Base-by-base conservation (phyloP, 345 rosid genomes). In the Eucalyptus pauciflora region DNA sequence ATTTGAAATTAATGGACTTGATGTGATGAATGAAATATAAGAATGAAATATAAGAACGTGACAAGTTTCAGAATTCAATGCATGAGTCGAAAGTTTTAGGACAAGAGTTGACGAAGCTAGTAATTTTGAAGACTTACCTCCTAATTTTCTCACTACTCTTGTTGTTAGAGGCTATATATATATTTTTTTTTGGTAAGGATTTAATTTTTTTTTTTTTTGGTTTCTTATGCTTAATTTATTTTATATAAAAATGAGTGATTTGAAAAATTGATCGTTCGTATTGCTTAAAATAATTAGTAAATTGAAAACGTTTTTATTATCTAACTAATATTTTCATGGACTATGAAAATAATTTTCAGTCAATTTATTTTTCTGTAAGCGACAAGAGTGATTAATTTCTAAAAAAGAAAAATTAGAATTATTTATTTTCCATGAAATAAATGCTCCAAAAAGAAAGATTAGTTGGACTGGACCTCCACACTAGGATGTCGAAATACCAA, bases 241-340 rank as follows among this genome's bases (percentile, higher is more conserved):
- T 56, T 5, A 0, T 33, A 1, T 24, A 24, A 4, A 10, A 0
- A 56, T 56, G 0, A 24, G 24, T 56, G 0, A 0, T 56, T 56
- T 56, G 13, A 56, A 56, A 56, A 56, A 24, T 22, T 24, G 13
- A 1, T 24, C 2, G 0, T 9, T 56, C 24, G 0, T 25, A 56
- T 56, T 0, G 0, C 2, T 56, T 56, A 22, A 56, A 56, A 4
- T 56, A 56, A 22, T 56, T 24, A 56, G 0, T 56, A 24, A 56
- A 10, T 25, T 1, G 0, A 56, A 24, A 56, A 24, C 0, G 0
- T 56, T 24, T 56, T 56, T 0, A 56, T 56, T 24, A 25, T 56
- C 13, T 22, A 56, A 24, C 0, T 24, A 56, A 22, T 56, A 56
- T 24, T 10, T 56, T 56, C 2, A 12, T 24, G 1, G 1, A 24